Evolutionary conservation across 768 basidiomycete species (phyloP), one percentile per base, ranked within the genome.

Genomic region (Cystobasidium tubakii): DNA sequence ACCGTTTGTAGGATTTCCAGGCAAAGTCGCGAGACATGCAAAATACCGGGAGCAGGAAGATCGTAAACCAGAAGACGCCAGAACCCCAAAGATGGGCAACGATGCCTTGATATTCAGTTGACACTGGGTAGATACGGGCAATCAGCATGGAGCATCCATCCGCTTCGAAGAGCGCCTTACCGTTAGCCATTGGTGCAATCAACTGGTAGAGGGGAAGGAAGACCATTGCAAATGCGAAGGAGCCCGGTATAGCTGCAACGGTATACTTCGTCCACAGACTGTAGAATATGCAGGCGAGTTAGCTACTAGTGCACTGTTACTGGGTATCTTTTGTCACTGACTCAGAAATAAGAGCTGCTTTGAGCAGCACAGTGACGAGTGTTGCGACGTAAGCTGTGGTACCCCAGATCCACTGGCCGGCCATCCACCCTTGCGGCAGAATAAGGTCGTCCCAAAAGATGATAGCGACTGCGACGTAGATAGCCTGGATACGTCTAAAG

Each of bases 211-310:
- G 79, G 0, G 96, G 95, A 0, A 99, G 85, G 82, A 92, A 92
- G 62, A 89, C 78, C 92, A 98, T 96, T n/a, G 96, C 91, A 82
- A 98, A 94, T 42, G 89, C 81, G 80, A 98, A 96, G 1, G 96
- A 97, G 23, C 96, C 96, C 1, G 95, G 96, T 64, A 99, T 99
- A 13, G 96, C 95, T 88, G 79, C 29, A 63, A 97, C 90, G 15
- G 95, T 98, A 79, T 98, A 99, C 80, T 98, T 98, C 0, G 96
- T 99, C 96, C 96, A 99, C n/a, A 99, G 82, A 78, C 95, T 99
- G 75, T 4, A 31, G 6, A 1, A 1, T n/a, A n/a, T n/a, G 44
- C 25, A 3, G 69, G 39, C 21, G 17, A 63, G 62, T 29, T 42
- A 63, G 33, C 19, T 73, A 15, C 29, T 54, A 29, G 44, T 53